phyloP scores from a whole-genome alignment of 108 stramenopile species.

The Bacterosira constricta region DNA sequence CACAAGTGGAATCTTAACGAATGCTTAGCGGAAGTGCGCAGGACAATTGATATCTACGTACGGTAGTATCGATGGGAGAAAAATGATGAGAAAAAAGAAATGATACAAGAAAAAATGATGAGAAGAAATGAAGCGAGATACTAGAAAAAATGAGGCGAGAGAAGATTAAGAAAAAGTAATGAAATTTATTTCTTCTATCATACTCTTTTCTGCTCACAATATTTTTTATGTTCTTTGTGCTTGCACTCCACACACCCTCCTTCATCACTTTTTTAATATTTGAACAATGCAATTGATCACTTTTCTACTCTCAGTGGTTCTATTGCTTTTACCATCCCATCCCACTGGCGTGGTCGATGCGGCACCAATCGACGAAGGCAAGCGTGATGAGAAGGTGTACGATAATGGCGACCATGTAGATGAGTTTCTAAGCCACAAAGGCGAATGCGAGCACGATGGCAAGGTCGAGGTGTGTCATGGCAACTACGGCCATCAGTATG shows the following conservation, averaged over 20 bases:
- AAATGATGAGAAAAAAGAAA: no score
- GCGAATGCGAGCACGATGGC: background rate
- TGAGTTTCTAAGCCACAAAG: background rate
- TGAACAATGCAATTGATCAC: background rate
- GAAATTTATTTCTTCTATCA: background rate
- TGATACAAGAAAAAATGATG: no score
- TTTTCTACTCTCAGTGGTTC: background rate
- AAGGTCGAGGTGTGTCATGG: background rate
- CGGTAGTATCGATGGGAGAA: no score
- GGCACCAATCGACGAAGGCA: background rate
- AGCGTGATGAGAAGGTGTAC: background rate
- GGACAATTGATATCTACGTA: no score
- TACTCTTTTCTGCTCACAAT: background rate
- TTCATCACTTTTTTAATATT: no score
- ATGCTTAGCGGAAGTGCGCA: no score
- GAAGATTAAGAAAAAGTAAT: no score
- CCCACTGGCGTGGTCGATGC: background rate
- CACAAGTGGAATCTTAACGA: no score
- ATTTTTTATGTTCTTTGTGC: no score
- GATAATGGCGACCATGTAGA: background rate
- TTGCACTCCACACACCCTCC: no score
- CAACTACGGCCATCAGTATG: slow-evolving; percentile 11
- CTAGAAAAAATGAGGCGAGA: no score
- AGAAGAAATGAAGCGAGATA: no score
- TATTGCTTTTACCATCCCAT: background rate